Evolutionary conservation across 345 rosid species (phyloP).

Genomic region (Euphorbia tirucalli): DNA sequence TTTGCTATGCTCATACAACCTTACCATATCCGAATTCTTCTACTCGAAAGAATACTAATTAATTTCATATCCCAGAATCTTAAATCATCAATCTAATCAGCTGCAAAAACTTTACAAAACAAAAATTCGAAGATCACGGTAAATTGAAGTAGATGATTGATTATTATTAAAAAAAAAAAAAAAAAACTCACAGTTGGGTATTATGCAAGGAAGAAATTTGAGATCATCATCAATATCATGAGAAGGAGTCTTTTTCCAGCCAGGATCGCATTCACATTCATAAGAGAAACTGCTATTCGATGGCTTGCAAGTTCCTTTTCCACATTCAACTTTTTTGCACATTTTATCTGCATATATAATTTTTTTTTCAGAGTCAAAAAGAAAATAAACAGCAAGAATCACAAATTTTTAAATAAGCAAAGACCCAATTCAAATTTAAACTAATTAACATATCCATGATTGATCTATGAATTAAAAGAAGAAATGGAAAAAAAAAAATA

Average conservation of each 20-base stretch:
- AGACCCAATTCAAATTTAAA: slow-evolving; percentile 10
- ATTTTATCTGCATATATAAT: slow-evolving; percentile 48
- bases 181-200: slow-evolving; percentile 64
- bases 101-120: too few relatives aligned
- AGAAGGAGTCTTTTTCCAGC: slow-evolving; percentile 60
- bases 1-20: too few relatives aligned
- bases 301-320: slow-evolving; percentile 62
- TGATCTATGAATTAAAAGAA: too few relatives aligned
- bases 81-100: too few relatives aligned
- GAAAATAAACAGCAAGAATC: background rate
- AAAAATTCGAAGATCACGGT: too few relatives aligned
- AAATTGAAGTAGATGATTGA: too few relatives aligned
- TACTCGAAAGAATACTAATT: too few relatives aligned
- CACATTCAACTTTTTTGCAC: slow-evolving; percentile 60
- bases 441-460: too few relatives aligned
- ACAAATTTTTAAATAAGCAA: background rate
- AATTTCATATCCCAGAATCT: too few relatives aligned
- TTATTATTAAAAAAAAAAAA: background rate
- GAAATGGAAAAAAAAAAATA: background rate
- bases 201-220: slow-evolving; percentile 83
- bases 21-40: too few relatives aligned
- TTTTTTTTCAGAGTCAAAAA: too few relatives aligned
- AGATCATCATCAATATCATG: slow-evolving; percentile 19
- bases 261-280: slow-evolving; percentile 64
- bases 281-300: slow-evolving; percentile 35